A percentile compares a stretch with the other conserved stretches of the same genome.
These are phyloP conservation scores for Backusella tuberculispora DNA, from an alignment of 192 early-diverging fungal species.

Conservation along the genomic window DNA sequence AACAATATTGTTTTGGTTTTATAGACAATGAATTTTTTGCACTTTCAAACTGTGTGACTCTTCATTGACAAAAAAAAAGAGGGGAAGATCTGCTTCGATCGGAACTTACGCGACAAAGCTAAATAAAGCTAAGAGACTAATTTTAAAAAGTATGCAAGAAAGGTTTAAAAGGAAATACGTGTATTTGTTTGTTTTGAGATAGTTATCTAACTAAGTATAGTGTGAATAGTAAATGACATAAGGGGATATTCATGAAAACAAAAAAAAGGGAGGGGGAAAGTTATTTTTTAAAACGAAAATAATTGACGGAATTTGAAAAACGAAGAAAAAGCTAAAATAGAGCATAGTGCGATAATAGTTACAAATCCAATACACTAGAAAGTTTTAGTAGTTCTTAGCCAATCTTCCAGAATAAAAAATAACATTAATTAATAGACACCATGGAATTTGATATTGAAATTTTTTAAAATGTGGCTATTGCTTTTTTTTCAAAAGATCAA, in stretches of 20 bases:
- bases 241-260: background rate
- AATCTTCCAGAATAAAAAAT: background rate
- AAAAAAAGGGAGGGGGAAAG: background rate
- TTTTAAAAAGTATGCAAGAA: background rate
- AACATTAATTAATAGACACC: background rate
- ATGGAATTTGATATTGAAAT: background rate
- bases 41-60: background rate
- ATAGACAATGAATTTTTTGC: background rate
- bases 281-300: background rate
- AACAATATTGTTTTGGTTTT: background rate
- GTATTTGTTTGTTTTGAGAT: slow-evolving; percentile 1
- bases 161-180: background rate
- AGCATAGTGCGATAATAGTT: background rate
- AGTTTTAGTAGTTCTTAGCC: slow-evolving; percentile 5
- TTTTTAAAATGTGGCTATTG: background rate
- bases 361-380: background rate
- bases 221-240: slow-evolving; percentile 13
- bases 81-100: background rate
- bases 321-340: background rate
- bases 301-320: background rate
- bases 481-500: background rate
- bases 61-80: background rate
- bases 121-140: background rate
- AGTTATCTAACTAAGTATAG: slow-evolving; percentile 1
- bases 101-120: background rate